Percentiles rank a stretch among this genome's conserved stretches.
Conservation (phyloP, 1,139 yeast species). For the Yamadazyma pseudoaaseri region DNA sequence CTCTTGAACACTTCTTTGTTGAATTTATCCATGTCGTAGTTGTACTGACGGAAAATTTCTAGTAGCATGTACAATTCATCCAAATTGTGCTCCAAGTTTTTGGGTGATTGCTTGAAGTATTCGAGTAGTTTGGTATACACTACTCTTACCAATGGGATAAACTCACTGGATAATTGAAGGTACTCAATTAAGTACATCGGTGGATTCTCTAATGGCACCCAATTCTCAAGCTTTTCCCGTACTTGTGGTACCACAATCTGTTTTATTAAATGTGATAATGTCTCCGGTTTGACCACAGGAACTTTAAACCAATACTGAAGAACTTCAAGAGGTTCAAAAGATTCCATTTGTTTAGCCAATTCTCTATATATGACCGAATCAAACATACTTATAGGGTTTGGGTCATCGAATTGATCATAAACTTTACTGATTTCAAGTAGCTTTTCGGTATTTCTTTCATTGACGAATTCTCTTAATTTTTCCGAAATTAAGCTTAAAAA, state of each 20-base stretch:
- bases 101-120: constrained; percentile 6
- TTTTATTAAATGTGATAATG: constrained; percentile 8
- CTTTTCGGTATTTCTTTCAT: constrained; percentile 4
- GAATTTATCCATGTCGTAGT: constrained; percentile 1
- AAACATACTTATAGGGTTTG: constrained; percentile 6
- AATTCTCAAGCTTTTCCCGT: constrained; percentile 3
- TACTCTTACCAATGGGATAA: constrained; percentile 7
- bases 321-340: constrained; percentile 6
- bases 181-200: constrained; percentile 14
- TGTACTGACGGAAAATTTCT: constrained; percentile 10
- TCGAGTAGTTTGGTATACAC: constrained; percentile 11
- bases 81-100: constrained; percentile 1
- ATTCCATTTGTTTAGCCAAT: constrained; percentile 3
- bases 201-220: constrained; percentile 10
- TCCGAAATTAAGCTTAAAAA: constrained; percentile 9
- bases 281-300: constrained; percentile 4
- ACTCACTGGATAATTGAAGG: constrained; percentile 5
- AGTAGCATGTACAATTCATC: constrained; percentile 11
- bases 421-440: constrained; percentile 3
- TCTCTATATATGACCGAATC: constrained; percentile 14
- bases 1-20: constrained; percentile 1
- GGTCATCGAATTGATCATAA: constrained; percentile 7
- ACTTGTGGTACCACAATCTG: constrained; percentile 11
- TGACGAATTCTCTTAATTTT: constrained; percentile 4
- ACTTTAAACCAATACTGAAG: constrained; percentile 9